phyloP scores from a whole-genome alignment of 345 rosid genomes.

The Citrus sp. region DNA sequence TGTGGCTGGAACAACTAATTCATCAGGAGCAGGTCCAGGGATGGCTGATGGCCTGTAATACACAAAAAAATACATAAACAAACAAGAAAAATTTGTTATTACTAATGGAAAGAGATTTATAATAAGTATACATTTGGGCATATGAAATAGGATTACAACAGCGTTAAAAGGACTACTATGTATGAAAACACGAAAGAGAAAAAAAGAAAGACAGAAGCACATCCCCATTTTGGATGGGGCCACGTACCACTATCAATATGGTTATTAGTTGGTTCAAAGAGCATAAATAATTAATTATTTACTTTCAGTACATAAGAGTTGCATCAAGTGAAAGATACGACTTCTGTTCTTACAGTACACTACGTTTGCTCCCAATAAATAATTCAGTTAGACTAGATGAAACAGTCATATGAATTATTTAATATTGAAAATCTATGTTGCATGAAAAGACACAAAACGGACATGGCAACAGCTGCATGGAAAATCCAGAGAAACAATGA shows the following conservation, averaged over 20 bases:
- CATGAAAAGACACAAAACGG: not conserved
- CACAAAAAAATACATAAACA: not conserved
- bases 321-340: not conserved
- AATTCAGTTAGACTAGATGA: not conserved
- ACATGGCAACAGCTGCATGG: not conserved
- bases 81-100: not conserved
- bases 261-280: not conserved
- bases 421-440: not conserved
- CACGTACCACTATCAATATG: not conserved
- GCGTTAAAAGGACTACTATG: not conserved
- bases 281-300: not conserved
- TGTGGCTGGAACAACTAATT: constrained; percentile 74
- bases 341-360: not conserved
- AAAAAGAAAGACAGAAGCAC: not conserved
- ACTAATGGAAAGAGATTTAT: not conserved
- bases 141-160: not conserved
- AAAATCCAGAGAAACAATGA: not conserved
- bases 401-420: not conserved
- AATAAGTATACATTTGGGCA: not conserved
- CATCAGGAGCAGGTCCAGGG: constrained; percentile 95
- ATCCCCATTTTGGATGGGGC: not conserved
- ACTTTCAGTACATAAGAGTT: no score
- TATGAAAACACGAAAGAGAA: not conserved
- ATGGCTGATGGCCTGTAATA: constrained; percentile 80
- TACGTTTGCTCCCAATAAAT: not conserved